Evolutionary conservation across 2,329 filamentous ascomycete genomes (phyloP), one percentile per base, ranked within the genome.

Genomic region (Trichoderma koningiopsis): DNA sequence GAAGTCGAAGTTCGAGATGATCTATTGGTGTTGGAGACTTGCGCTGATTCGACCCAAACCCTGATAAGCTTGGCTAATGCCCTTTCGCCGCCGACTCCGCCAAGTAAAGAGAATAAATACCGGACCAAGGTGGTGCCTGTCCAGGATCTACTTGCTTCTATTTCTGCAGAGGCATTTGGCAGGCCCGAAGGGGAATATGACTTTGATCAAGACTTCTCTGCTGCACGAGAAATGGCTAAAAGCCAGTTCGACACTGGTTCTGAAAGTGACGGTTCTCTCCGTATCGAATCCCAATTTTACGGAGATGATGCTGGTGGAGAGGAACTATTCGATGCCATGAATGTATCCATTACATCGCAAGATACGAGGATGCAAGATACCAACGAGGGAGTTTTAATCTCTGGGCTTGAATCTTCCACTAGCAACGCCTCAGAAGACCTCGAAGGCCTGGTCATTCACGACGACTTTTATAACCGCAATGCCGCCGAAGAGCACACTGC

Each of bases 41-140:
- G 96, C 75, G 96, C 96, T 35, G 96, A 99, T 79, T 99, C 96
- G 1, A 98, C 94, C 0, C 94, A 97, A 78, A 99, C 96, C 0
- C 85, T 99, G 16, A 91, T 97, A 64, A 86, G 87, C 2, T 86
- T 97, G 53, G 81, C 94, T 19, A 93, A 92, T 75, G 94, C 91
- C 0, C 84, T 99, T 5, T 89, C 90, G 47, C 96, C 95, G 5
- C 95, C 96, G 1, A 90, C 89, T 8, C 91, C 94, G 0, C 93
- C 94, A 1, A 95, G 88, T 75, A 93, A 91, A 71, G 90, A 92
- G 73, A 88, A 90, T 72, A 96, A 96, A 76, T 99, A 97, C 78
- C 88, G 92, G 43, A 97, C 94, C 0, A 88, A 95, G 71, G 87
- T 97, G 4, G 89, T 97, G 70, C 94, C 94, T 0, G 87, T 99